Conservation (phyloP, 2,329 filamentous ascomycete species). For the Elsinoe batatas region DNA sequence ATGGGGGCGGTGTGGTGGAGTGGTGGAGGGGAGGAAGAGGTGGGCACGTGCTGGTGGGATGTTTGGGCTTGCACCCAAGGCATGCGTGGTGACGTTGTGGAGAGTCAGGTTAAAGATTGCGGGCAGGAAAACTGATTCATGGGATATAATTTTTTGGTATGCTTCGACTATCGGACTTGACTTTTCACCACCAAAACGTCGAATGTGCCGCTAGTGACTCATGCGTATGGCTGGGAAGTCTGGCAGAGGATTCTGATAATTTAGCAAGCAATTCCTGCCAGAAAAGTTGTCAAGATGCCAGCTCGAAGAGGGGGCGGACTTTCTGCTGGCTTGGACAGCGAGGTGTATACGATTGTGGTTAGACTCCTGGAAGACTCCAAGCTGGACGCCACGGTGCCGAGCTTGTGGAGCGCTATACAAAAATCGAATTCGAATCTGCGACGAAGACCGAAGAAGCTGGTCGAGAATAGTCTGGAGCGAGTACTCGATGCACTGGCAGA, state of each 20-base stretch:
- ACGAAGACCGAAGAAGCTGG: slow-evolving; percentile 65
- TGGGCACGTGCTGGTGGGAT: background rate
- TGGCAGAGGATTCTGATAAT: background rate
- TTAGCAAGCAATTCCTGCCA: background rate
- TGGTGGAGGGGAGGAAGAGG: background rate
- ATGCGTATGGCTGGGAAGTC: background rate
- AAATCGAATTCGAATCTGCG: slow-evolving; percentile 78
- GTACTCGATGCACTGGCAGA: slow-evolving; percentile 63
- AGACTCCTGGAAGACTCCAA: slow-evolving; percentile 60
- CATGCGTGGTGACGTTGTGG: background rate
- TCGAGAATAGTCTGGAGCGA: slow-evolving; percentile 79
- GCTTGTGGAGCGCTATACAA: slow-evolving; percentile 71
- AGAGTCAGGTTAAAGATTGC: background rate
- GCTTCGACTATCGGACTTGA: background rate
- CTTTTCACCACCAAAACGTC: background rate
- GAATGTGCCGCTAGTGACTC: background rate
- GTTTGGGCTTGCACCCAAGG: background rate
- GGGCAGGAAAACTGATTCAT: background rate
- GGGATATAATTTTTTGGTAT: background rate
- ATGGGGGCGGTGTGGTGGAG: background rate
- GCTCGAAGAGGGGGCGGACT: slow-evolving; percentile 23
- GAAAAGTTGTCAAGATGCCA: slow-evolving; percentile 19
- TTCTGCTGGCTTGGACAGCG: slow-evolving; percentile 34
- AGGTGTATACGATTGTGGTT: slow-evolving; percentile 65
- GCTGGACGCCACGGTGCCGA: slow-evolving; percentile 45